phyloP scores from a whole-genome alignment of 306 rosid species.

The Vigna reflexopilosa region DNA sequence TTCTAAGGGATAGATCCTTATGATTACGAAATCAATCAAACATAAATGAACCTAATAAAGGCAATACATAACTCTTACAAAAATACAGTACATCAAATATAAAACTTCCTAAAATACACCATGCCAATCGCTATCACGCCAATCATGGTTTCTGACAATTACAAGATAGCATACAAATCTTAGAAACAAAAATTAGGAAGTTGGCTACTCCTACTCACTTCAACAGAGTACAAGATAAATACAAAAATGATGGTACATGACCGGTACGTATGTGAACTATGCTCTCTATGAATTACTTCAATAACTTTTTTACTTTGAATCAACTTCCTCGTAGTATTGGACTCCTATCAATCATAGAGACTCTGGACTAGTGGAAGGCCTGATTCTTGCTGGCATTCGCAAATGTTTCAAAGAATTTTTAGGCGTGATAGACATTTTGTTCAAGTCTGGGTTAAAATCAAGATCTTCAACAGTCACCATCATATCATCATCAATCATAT shows the following conservation, averaged over 20 bases:
- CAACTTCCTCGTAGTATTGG: too few relatives aligned
- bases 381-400: constrained; percentile 64
- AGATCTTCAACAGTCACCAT: constrained; percentile 41
- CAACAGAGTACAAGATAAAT: not conserved
- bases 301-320: not conserved
- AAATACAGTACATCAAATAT: too few relatives aligned
- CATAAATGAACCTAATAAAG: too few relatives aligned
- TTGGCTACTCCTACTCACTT: not conserved
- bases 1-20: too few relatives aligned
- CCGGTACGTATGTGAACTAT: not conserved
- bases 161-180: not conserved
- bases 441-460: constrained; percentile 43
- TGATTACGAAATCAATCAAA: too few relatives aligned
- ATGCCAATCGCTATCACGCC: too few relatives aligned
- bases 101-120: too few relatives aligned
- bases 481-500: constrained; percentile 51
- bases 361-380: constrained; percentile 73
- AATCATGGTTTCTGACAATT: too few relatives aligned
- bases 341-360: constrained; percentile 23
- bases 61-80: too few relatives aligned
- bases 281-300: not conserved
- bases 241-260: not conserved
- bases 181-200: not conserved
- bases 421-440: constrained; percentile 79
- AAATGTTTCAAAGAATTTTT: constrained; percentile 37